phyloP scores from a whole-genome alignment of 129 eudicot species.

The Chrysanthemum lavandulifolium region DNA sequence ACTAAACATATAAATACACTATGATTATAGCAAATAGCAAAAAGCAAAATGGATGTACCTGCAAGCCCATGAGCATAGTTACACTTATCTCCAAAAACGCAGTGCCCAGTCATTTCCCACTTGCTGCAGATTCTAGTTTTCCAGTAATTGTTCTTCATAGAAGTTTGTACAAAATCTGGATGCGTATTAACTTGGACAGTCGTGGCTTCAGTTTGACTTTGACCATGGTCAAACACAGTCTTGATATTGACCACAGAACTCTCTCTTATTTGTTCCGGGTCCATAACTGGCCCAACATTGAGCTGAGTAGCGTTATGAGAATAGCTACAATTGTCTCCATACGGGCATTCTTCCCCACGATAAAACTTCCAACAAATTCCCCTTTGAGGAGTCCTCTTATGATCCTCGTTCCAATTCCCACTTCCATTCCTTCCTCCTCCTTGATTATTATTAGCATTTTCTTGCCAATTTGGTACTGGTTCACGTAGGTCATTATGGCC shows the following conservation, averaged over 20 bases:
- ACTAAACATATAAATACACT: too few relatives aligned
- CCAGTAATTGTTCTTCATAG: slow-evolving; percentile 42
- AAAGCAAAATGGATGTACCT: slow-evolving; percentile 40
- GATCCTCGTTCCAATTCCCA: slow-evolving; percentile 60
- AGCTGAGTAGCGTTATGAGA: slow-evolving; percentile 65
- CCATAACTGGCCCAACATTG: slow-evolving; percentile 25
- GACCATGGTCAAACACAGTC: slow-evolving; percentile 37
- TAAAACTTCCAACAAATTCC: slow-evolving; percentile 71
- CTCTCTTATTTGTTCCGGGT: slow-evolving; percentile 39
- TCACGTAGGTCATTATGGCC: slow-evolving; percentile 73
- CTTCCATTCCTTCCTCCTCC: slow-evolving; percentile 14
- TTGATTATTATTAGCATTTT: slow-evolving; percentile 50
- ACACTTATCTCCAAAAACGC: slow-evolving; percentile 64
- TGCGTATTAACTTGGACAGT: slow-evolving; percentile 8
- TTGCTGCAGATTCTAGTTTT: slow-evolving; percentile 70
- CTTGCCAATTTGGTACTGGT: slow-evolving; percentile 92
- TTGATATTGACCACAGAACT: slow-evolving; percentile 58
- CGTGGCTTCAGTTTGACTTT: slow-evolving; percentile 13
- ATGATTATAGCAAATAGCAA: background rate
- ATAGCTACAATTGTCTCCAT: slow-evolving; percentile 80
- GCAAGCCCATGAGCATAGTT: slow-evolving; percentile 84
- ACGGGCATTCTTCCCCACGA: slow-evolving; percentile 83
- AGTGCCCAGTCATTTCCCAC: slow-evolving; percentile 75
- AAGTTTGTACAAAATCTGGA: slow-evolving; percentile 24
- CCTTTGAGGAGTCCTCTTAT: slow-evolving; percentile 50